Conservation (phyloP, 768 basidiomycete genomes). For the Gloeopeniophorella convolvens region DNA sequence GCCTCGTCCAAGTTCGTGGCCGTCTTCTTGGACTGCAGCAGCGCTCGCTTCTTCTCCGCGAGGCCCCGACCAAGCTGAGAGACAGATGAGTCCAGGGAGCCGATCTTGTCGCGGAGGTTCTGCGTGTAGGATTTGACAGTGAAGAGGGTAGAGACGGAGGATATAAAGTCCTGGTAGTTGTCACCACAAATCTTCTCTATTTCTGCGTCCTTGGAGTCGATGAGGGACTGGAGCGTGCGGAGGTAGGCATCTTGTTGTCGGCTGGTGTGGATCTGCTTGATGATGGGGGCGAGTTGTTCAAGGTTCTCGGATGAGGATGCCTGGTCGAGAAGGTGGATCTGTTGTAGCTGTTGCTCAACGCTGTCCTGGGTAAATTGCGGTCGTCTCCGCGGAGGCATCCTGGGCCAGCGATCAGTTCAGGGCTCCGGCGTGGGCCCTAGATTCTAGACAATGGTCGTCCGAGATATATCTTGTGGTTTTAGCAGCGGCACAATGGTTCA, state of each 20-base stretch:
- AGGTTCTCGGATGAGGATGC: constrained; percentile 90
- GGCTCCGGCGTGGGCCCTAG: too few relatives aligned
- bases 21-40: constrained; percentile 88
- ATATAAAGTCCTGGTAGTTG: constrained; percentile 97
- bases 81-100: constrained; percentile 82
- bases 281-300: constrained; percentile 91
- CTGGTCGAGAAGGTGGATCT: constrained; percentile 83
- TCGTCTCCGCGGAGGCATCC: constrained; percentile 69
- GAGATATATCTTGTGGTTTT: too few relatives aligned
- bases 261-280: constrained; percentile 87
- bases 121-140: constrained; percentile 95
- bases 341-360: constrained; percentile 86
- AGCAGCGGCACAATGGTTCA: too few relatives aligned
- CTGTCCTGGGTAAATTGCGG: constrained; percentile 73
- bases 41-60: constrained; percentile 87
- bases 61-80: constrained; percentile 81
- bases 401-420: background rate
- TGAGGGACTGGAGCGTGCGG: constrained; percentile 76
- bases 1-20: constrained; percentile 94
- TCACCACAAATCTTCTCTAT: constrained; percentile 94
- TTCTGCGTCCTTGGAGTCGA: constrained; percentile 91
- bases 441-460: too few relatives aligned
- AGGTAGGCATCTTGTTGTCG: constrained; percentile 87
- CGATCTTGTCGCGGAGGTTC: constrained; percentile 86
- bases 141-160: constrained; percentile 93